A percentile compares a stretch with the other conserved stretches of the same genome.
phyloP scores from a whole-genome alignment of 1,284 basidiomycete species.

The Trichosporon sp. region DNA sequence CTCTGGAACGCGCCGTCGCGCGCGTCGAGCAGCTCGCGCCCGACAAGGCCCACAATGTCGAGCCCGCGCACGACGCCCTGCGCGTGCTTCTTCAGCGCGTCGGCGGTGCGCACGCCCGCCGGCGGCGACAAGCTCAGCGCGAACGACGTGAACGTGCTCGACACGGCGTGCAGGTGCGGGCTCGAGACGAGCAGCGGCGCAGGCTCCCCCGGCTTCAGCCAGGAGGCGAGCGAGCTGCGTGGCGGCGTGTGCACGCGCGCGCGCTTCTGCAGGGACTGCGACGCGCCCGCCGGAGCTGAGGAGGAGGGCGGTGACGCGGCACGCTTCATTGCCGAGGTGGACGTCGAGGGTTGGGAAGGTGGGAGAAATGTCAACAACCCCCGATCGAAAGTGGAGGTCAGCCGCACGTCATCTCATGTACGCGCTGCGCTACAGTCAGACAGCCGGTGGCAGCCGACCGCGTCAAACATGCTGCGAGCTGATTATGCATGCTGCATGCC shows the following conservation, averaged over 20 bases:
- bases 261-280: slow-evolving; percentile 8
- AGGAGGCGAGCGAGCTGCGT: slow-evolving; percentile 28
- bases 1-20: slow-evolving; percentile 38
- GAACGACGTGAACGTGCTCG: slow-evolving; percentile 38
- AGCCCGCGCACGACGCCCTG: slow-evolving; percentile 35
- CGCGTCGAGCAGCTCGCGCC: slow-evolving; percentile 22
- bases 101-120: slow-evolving; percentile 21
- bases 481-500: too few species aligned
- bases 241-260: slow-evolving; percentile 15
- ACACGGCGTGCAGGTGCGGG: slow-evolving; percentile 35
- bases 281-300: slow-evolving; percentile 10
- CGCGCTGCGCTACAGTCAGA: neutral
- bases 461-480: neutral
- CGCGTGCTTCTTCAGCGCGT: slow-evolving; percentile 32
- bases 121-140: slow-evolving; percentile 33
- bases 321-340: slow-evolving; percentile 5
- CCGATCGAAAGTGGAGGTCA: neutral
- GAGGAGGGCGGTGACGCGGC: neutral
- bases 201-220: slow-evolving; percentile 37
- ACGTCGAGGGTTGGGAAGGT: neutral
- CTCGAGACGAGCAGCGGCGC: slow-evolving; percentile 30
- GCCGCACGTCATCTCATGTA: neutral
- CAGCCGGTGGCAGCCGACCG: neutral
- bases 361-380: neutral
- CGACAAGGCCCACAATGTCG: slow-evolving; percentile 34